Base-by-base conservation (phyloP, 2,329 filamentous ascomycete genomes). In the Cytospora leucostoma region DNA sequence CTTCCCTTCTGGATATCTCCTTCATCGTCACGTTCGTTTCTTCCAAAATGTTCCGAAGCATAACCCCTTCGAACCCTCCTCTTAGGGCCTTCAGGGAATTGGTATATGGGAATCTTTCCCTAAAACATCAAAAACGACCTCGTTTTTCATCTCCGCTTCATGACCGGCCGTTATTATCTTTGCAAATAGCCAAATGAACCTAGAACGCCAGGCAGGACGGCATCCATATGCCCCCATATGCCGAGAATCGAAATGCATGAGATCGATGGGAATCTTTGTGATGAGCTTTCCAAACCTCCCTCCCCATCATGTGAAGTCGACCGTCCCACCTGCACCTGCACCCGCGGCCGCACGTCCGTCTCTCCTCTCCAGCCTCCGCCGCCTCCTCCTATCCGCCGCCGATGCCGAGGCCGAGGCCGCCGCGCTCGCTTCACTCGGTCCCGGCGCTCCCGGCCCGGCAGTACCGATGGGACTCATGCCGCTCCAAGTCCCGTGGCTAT, bases 291-390 rank as follows among this genome's bases (percentile, higher is more conserved):
- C 49, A 51, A 13, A 34, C 37, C 27, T 54, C 19, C 37, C 32
- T 49, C 19, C 27, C 40, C 44, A 58, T 66, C 51, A 68, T 13
- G 55, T 58, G 52, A 69, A 72, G 58, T 72, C 71, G 3, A 71
- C 67, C 37, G 67, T 66, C 11, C 56, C 68, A 52, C 71, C 74
- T 71, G 27, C 27, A 52, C 71, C 74, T 71, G 27, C 27, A 27
- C 27, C 27, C 2, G 27, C 27, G 2, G 70, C 51, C 73, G 75
- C 53, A 35, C 77, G 73, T 69, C 78, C 67, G 68, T 78, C 74
- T 73, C 76, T 73, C 68, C 86, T 78, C 73, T 88, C 86, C 65
- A 81, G 71, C 67, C 86, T 78, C 68, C 86, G 79, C 71, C 85
- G 76, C 67, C 83, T 72, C 66, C 86, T 81, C 63, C 87, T 81